These are phyloP conservation scores for Glonium stellatum DNA, from an alignment of 495 filamentous ascomycete genomes.

Conservation along the genomic window DNA sequence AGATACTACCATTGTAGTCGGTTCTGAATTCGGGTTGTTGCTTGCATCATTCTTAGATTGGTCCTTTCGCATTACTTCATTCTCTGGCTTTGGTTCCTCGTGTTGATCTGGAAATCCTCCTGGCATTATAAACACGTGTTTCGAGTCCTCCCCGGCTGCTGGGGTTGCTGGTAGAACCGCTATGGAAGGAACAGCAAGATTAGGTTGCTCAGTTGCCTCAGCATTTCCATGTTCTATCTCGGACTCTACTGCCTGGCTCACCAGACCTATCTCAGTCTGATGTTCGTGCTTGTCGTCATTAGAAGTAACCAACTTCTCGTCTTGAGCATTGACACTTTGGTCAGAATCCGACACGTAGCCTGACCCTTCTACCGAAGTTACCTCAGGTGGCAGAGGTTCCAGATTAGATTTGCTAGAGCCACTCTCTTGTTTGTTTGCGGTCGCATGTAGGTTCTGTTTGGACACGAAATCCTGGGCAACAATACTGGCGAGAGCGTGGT, in stretches of 20 bases:
- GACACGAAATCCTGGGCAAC: constrained; percentile 47
- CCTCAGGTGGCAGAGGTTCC: constrained; percentile 59
- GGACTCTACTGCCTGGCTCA: neutral
- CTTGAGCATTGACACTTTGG: constrained; percentile 7
- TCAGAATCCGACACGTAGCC: constrained; percentile 47
- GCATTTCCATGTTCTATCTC: neutral
- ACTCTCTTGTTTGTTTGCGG: constrained; percentile 24
- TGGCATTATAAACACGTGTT: constrained; percentile 19
- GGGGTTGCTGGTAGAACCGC: neutral
- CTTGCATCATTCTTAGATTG: neutral
- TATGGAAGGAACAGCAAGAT: neutral
- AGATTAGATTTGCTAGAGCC: constrained; percentile 17
- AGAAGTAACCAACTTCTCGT: neutral
- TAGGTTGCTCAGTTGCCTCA: neutral
- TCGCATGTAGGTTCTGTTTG: constrained; percentile 22
- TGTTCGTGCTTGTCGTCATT: neutral
- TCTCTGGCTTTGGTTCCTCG: constrained; percentile 13
- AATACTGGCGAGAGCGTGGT: constrained; percentile 56
- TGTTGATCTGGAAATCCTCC: constrained; percentile 17
- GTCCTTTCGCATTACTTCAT: neutral
- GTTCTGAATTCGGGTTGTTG: neutral
- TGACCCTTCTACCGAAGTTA: constrained; percentile 57
- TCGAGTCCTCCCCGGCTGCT: constrained; percentile 7
- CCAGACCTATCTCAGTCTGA: neutral
- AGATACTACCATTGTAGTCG: neutral